Evolutionary conservation across 306 rosid species (phyloP).

Genomic region (Spatholobus suberectus): DNA sequence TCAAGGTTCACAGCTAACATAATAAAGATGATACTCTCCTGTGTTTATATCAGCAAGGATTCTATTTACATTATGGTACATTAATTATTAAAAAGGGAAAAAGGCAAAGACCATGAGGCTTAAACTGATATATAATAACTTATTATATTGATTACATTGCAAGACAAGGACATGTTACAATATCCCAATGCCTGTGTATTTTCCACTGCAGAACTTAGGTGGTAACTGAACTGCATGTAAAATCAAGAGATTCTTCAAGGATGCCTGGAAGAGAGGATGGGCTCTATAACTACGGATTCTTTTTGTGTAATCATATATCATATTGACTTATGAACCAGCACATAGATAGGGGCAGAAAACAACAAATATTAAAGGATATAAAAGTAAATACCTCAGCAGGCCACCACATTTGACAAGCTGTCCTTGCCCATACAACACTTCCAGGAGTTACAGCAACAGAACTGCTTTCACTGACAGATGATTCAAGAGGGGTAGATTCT

Average conservation of each 20-base stretch:
- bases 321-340: slow-evolving; percentile 29
- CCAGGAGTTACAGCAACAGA: slow-evolving; percentile 54
- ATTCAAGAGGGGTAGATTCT: slow-evolving; percentile 45
- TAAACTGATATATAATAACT: slow-evolving; percentile 16
- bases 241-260: slow-evolving; percentile 27
- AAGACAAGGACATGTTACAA: slow-evolving; percentile 5
- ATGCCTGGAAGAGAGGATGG: background rate
- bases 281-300: background rate
- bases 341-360: background rate
- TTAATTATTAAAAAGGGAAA: background rate
- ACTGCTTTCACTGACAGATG: slow-evolving; percentile 50
- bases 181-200: slow-evolving; percentile 20
- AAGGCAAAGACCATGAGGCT: background rate
- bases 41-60: slow-evolving; percentile 10
- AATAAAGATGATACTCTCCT: background rate
- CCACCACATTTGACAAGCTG: slow-evolving; percentile 57
- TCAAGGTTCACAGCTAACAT: background rate
- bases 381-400: slow-evolving; percentile 64
- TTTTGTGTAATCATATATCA: slow-evolving; percentile 9
- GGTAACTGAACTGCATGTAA: background rate
- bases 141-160: slow-evolving; percentile 27
- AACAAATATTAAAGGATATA: background rate
- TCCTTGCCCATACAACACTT: slow-evolving; percentile 63
- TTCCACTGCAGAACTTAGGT: slow-evolving; percentile 12
- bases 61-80: slow-evolving; percentile 10